Conservation (phyloP, 1,284 basidiomycete species). For the Hortiboletus rubellus region DNA sequence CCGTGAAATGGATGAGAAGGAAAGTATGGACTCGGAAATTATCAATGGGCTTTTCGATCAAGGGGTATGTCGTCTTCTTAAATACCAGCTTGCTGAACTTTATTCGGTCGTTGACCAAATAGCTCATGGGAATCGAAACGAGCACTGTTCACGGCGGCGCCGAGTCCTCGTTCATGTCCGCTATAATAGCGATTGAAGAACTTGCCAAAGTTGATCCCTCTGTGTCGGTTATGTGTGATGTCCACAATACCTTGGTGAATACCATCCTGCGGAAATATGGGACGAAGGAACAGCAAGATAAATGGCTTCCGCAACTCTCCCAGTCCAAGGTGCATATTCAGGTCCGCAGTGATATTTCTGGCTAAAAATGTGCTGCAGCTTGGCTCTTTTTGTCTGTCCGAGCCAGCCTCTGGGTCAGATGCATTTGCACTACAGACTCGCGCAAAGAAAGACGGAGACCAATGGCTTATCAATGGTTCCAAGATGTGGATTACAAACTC, state of each 20-base stretch:
- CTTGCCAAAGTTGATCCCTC: slow-evolving; percentile 96
- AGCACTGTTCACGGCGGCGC: slow-evolving; percentile 82
- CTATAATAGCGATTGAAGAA: slow-evolving; percentile 97
- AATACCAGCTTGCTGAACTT: not conserved
- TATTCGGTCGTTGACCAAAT: not conserved
- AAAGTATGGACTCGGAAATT: slow-evolving; percentile 88
- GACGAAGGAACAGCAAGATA: slow-evolving; percentile 81
- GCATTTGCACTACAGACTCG: slow-evolving; percentile 96
- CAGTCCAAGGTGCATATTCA: slow-evolving; percentile 63
- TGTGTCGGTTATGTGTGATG: slow-evolving; percentile 95
- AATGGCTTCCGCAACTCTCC: slow-evolving; percentile 86
- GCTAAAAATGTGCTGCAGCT: slow-evolving; percentile 53
- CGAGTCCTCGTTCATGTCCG: slow-evolving; percentile 90
- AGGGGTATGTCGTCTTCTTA: slow-evolving; percentile 61
- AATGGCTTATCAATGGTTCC: slow-evolving; percentile 89
- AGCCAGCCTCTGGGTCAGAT: slow-evolving; percentile 92
- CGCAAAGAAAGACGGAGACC: slow-evolving; percentile 80
- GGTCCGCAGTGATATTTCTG: not conserved
- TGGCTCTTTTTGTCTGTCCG: slow-evolving; percentile 95
- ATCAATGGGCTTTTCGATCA: slow-evolving; percentile 94
- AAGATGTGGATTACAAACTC: slow-evolving; percentile 99
- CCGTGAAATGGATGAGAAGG: slow-evolving; percentile 97
- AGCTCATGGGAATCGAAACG: slow-evolving; percentile 99
- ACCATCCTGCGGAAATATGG: slow-evolving; percentile 92
- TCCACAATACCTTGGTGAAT: slow-evolving; percentile 98